Base-by-base conservation (phyloP, 2,329 filamentous ascomycete genomes). In the Neofusicoccum laricinum region DNA sequence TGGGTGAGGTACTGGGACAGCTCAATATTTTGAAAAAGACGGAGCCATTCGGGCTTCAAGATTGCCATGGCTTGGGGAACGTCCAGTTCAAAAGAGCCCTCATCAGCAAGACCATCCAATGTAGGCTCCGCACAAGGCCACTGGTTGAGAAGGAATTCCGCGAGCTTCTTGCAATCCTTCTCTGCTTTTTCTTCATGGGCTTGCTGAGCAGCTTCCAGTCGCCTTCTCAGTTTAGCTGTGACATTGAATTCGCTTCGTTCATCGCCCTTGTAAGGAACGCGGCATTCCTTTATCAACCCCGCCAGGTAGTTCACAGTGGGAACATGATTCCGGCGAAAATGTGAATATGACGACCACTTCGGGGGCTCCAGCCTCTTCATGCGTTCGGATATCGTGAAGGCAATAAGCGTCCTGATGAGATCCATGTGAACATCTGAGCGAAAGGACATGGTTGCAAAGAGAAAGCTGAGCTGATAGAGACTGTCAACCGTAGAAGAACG, bases 1-100 rank as follows among this genome's bases (percentile, higher is more conserved):
- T 76, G 48, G 10, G 73, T 63, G 0, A 86, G 65, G 67, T 86
- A 81, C 0, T 70, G 46, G 0, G 75, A 78, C 0, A 86, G 74
- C 32, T 82, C 75, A 10, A 76, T 66, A 49, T 87, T 87, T 4
- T 79, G 74, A n/a, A 76, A 79, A 0, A 85, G 68, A 0, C 80
- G 77, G 4, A 72, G 66, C 84, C 84, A 87, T 58, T 85, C 80
- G 0, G 77, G 76, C 0, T 68, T 66, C 14, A 87, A 69, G 0
- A 70, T 68, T 0, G 74, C 67, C 1, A 85, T 41, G 2, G 82
- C 83, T 11, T 71, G 66, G 0, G 66, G 41, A 2, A 84, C 65
- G 0, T 71, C 50, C 0, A 87, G 32, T 2, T 78, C 51, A 5
- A 46, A 46, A 3, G 61, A 19, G 15, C 5, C 10, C 7, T 25